Evolutionary conservation across 495 filamentous ascomycete genomes (phyloP), one percentile per base, ranked within the genome.

Genomic region (Cryomyces antarcticus): DNA sequence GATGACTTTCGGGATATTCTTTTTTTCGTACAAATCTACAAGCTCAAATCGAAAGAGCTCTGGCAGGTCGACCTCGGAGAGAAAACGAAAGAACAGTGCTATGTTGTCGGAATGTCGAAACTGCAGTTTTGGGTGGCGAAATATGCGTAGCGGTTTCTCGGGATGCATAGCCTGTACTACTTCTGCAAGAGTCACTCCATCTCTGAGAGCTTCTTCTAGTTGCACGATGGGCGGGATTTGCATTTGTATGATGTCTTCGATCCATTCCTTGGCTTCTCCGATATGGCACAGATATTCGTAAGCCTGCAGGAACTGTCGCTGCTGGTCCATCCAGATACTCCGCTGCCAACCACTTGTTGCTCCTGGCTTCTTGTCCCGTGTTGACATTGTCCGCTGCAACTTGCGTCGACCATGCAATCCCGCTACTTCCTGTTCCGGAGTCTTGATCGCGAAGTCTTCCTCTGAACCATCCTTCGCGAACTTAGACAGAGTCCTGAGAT

Each of bases 231-330:
- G 80, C 12, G 92, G 89, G 35, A 96, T 86, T 28, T 78, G 71
- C 47, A 83, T 73, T 43, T 92, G 73, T 38, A 95, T 88, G 28
- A 95, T 73, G 52, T 87, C 85, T 59, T 96, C 89, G 37, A 99
- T 92, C 92, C 92, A 99, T 58, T 96, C 86, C 57, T 96, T 96
- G 38, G 92, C 92, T 68, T 99, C 92, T 51, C 92, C 92, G 53
- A 99, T 96, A 54, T 99, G 92, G 54, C 92, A 99, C 35, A 99
- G 75, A 55, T 99, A 99, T 58, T 99, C 92, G 55, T 99, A 99
- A 7, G 92, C 92, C 59, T 93, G 85, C 31, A 96, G 64, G 55
- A 93, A 96, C 55, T 96, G 86, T 40, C 92, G 72, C 57, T 95
- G 84, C 56, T 89, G 85, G 57, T 99, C 92, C 87, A 99, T 96